Conservation (phyloP, 768 basidiomycete species). For the Termitomyces sp. region DNA sequence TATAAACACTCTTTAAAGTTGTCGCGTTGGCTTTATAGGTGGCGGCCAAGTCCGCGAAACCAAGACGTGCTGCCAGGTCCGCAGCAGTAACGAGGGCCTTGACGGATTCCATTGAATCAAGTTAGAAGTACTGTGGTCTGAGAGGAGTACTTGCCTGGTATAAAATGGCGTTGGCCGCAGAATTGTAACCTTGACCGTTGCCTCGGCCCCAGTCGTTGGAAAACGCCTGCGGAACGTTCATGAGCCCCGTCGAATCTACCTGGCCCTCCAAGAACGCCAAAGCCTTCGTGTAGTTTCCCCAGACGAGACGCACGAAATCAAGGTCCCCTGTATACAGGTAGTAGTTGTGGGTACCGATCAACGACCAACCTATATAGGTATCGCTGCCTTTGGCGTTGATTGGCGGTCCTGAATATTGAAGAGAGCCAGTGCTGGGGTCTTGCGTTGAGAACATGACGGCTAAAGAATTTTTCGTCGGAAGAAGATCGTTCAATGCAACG, state of each 20-base stretch:
- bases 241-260: conserved; percentile 36
- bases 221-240: conserved; percentile 38
- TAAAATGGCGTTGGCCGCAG: conserved; percentile 45
- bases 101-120: background rate
- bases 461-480: conserved; percentile 44
- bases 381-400: conserved; percentile 36
- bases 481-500: conserved; percentile 32
- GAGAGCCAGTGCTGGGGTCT: conserved; percentile 42
- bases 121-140: background rate
- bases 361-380: conserved; percentile 51
- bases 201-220: conserved; percentile 50
- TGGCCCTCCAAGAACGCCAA: conserved; percentile 39
- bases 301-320: conserved; percentile 39
- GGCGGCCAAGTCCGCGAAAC: conserved; percentile 22
- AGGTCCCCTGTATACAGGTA: conserved; percentile 48
- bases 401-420: conserved; percentile 43
- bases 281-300: conserved; percentile 45
- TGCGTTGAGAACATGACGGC: conserved; percentile 49
- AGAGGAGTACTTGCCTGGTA: conserved; percentile 31
- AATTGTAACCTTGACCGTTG: conserved; percentile 45
- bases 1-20: conserved; percentile 39
- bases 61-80: conserved; percentile 32
- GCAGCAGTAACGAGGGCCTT: conserved; percentile 35
- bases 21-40: conserved; percentile 34
- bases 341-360: conserved; percentile 42